Evolutionary conservation across 2,329 filamentous ascomycete genomes (phyloP).

Genomic region (Ophiostoma populinum): DNA sequence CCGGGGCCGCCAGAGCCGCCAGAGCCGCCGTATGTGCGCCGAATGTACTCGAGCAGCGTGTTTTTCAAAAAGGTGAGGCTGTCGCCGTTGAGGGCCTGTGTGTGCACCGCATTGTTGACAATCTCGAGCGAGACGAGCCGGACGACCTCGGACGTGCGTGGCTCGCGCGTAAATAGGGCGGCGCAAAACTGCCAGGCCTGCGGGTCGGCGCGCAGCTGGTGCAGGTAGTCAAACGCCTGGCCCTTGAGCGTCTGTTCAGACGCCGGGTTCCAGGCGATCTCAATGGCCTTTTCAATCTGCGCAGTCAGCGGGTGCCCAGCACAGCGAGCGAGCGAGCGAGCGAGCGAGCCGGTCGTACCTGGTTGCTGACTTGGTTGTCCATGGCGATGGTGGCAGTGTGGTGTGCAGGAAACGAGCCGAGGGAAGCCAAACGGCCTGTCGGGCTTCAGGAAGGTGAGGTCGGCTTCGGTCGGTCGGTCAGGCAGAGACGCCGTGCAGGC

Average conservation of each 20-base stretch:
- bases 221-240: constrained; percentile 68
- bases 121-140: constrained; percentile 82
- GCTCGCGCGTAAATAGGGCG: constrained; percentile 63
- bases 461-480: too few relatives aligned
- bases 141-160: constrained; percentile 63
- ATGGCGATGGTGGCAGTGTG: neutral
- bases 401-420: neutral
- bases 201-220: constrained; percentile 63
- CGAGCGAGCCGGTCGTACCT: constrained; percentile 4
- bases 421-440: constrained; percentile 1
- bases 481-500: too few relatives aligned
- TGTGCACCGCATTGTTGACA: constrained; percentile 79
- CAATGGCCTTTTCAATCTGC: constrained; percentile 85
- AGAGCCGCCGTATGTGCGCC: constrained; percentile 49
- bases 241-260: constrained; percentile 58
- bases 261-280: constrained; percentile 74
- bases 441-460: neutral
- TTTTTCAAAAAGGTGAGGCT: constrained; percentile 64
- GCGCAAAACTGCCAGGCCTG: constrained; percentile 85
- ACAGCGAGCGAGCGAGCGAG: neutral
- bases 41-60: constrained; percentile 65
- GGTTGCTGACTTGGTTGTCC: constrained; percentile 7
- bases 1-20: too few relatives aligned
- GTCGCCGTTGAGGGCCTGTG: constrained; percentile 54
- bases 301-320: neutral